Evolutionary conservation across 208 protist genomes (phyloP), one percentile per base, ranked within the genome.

Genomic region (Trypanosoma cruzi): DNA sequence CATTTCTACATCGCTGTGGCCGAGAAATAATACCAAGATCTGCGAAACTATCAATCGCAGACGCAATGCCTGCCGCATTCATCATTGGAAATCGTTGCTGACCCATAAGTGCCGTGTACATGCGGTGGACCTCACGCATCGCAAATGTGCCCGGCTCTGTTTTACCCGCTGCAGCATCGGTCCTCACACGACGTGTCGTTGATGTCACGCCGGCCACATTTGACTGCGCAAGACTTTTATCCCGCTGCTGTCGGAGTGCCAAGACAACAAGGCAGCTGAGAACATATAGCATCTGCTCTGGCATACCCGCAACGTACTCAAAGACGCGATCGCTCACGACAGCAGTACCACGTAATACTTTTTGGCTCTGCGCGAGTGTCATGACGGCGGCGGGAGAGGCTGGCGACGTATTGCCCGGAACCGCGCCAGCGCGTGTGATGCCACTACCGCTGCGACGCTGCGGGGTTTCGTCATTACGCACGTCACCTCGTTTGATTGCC

Each of bases 241-340:
- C 81, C 36, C 76, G 75, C 65, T 80, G 62, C 40, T 84, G 84
- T 50, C 72, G 76, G 44, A 80, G 59, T 18, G 76, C 80, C 11
- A 94, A 72, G 10, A 92, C 84, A 20, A 92, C 66, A 37, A 94
- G 70, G 72, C 89, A 94, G 72, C 89, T 83, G 6, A 94, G 75
- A 5, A 94, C 84, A 70, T 89, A 88, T 1, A 88, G 59, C 36
- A 80, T 81, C 68, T 94, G 85, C 73, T 94, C 85, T 32, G 89
- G 85, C 68, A 94, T 84, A 5, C 73, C 76, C 24, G 78, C 71
- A 34, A 94, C 68, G 71, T 91, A 77, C 46, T 77, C 75, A 55
- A 85, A 74, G 2, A 88, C 76, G 24, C 88, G 76, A 34, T 85
- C 71, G 58, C 87, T 78, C 16, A 89, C 84, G 28, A 64, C 74